Conservation (phyloP, 2,329 filamentous ascomycete species). For the Aaosphaeria arxii region DNA sequence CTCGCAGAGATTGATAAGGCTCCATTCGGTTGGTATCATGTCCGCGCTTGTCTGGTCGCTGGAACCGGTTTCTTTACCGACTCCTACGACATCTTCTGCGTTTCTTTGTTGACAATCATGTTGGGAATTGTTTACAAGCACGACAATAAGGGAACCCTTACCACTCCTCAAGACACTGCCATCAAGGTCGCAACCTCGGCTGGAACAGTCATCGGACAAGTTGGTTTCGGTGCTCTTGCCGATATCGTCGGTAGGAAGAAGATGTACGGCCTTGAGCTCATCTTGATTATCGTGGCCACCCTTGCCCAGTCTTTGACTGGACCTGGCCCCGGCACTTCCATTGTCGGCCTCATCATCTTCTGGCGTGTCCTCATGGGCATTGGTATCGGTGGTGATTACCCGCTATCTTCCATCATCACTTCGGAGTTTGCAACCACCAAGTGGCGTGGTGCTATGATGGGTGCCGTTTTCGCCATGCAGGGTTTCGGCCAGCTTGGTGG, state of each 20-base stretch:
- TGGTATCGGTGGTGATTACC: constrained; percentile 68
- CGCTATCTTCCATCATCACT: constrained; percentile 79
- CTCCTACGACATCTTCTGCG: constrained; percentile 66
- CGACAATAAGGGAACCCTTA: constrained; percentile 50
- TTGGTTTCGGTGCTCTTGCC: constrained; percentile 66
- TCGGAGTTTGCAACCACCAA: constrained; percentile 48
- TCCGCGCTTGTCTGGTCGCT: constrained; percentile 72
- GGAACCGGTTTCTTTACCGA: constrained; percentile 82
- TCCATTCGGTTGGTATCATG: constrained; percentile 60
- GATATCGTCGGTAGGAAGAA: constrained; percentile 75
- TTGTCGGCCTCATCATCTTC: constrained; percentile 40
- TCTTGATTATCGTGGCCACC: constrained; percentile 40
- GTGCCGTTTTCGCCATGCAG: constrained; percentile 44
- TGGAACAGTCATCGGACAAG: constrained; percentile 79
- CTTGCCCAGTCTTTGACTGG: constrained; percentile 37
- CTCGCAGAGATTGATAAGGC: constrained; percentile 36
- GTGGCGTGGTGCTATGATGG: constrained; percentile 42
- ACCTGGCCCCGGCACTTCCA: constrained; percentile 30
- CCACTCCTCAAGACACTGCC: constrained; percentile 67
- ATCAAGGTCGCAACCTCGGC: constrained; percentile 84
- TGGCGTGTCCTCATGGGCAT: constrained; percentile 40
- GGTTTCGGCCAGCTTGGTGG: constrained; percentile 41
- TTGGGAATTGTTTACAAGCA: constrained; percentile 77
- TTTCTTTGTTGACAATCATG: constrained; percentile 56
- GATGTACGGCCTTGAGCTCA: constrained; percentile 67